phyloP scores from a whole-genome alignment of 305 asterid species.

The Petunia hybrid region DNA sequence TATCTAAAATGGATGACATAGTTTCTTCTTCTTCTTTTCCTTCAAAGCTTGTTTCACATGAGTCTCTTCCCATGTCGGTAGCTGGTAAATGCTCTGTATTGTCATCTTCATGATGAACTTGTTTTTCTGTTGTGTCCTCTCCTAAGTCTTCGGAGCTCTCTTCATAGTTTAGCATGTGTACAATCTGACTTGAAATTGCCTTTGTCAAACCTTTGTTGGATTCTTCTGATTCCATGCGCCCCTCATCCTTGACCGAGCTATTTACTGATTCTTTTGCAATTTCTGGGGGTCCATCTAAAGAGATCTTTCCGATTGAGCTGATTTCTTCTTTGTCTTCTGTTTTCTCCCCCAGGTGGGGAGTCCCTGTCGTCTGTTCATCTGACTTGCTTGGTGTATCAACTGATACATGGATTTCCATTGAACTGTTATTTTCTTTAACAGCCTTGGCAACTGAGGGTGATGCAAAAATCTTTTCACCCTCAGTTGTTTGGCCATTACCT shows the following conservation, averaged over 20 bases:
- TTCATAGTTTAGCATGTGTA: slow-evolving; percentile 1
- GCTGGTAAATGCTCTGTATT: slow-evolving; percentile 13
- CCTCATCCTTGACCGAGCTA: slow-evolving; percentile 30
- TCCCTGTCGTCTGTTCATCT: slow-evolving; percentile 35
- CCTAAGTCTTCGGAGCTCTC: slow-evolving; percentile 7
- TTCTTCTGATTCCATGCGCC: slow-evolving; percentile 24
- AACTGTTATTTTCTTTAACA: slow-evolving; percentile 39
- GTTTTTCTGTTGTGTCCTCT: slow-evolving; percentile 20
- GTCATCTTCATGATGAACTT: slow-evolving; percentile 11
- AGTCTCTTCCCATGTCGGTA: slow-evolving; percentile 17
- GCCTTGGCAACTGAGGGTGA: slow-evolving; percentile 47
- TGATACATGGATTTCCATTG: slow-evolving; percentile 36
- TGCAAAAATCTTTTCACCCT: slow-evolving; percentile 47
- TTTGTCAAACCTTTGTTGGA: neutral
- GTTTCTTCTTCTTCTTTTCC: slow-evolving; percentile 22
- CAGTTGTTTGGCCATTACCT: slow-evolving; percentile 35
- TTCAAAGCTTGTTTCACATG: neutral
- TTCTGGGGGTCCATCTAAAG: slow-evolving; percentile 32
- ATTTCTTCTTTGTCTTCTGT: slow-evolving; percentile 38
- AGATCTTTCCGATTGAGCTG: slow-evolving; percentile 30
- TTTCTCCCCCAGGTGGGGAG: slow-evolving; percentile 36
- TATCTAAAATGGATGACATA: slow-evolving; percentile 13
- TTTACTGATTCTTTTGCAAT: slow-evolving; percentile 38
- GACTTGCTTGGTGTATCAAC: slow-evolving; percentile 39
- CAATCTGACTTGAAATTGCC: slow-evolving; percentile 20